These are phyloP conservation scores for Calonectria ilicicola DNA, from an alignment of 2,329 filamentous ascomycete genomes.

Conservation along the genomic window DNA sequence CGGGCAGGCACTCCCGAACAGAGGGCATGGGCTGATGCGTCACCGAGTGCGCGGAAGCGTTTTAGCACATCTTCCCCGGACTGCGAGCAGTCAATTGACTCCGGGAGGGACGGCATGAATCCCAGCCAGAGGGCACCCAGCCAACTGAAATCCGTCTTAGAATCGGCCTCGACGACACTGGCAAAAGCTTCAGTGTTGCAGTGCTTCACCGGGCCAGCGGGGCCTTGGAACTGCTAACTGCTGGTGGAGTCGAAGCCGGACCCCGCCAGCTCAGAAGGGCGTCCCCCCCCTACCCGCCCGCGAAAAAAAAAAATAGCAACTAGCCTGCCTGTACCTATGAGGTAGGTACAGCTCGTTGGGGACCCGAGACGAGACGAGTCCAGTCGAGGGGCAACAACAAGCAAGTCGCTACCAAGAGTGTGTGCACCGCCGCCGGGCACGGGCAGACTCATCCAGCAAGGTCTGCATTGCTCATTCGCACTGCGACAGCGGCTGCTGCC, in stretches of 20 bases:
- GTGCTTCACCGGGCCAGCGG: slow-evolving; percentile 1
- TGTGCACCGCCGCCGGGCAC: not conserved
- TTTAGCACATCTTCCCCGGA: not conserved
- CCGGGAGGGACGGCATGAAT: not conserved
- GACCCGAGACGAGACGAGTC: slow-evolving; percentile 3
- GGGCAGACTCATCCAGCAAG: not conserved
- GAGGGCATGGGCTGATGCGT: slow-evolving; percentile 10
- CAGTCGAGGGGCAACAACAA: not conserved
- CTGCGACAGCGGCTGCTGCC: not conserved
- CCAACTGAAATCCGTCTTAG: not conserved
- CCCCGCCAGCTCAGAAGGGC: not conserved
- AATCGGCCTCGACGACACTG: not conserved
- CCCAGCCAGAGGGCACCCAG: not conserved
- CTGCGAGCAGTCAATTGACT: not conserved
- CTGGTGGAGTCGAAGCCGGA: too few species aligned
- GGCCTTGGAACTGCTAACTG: too few species aligned
- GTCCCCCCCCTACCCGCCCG: not conserved
- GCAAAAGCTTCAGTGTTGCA: slow-evolving; percentile 5
- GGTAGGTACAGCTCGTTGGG: not conserved
- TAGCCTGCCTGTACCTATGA: not conserved
- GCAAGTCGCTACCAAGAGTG: not conserved
- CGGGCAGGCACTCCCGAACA: not conserved
- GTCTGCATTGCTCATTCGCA: not conserved
- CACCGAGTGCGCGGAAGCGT: not conserved
- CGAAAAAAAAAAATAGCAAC: not conserved